Conservation (phyloP, 306 rosid species). For the Pyrus pyrifolia region DNA sequence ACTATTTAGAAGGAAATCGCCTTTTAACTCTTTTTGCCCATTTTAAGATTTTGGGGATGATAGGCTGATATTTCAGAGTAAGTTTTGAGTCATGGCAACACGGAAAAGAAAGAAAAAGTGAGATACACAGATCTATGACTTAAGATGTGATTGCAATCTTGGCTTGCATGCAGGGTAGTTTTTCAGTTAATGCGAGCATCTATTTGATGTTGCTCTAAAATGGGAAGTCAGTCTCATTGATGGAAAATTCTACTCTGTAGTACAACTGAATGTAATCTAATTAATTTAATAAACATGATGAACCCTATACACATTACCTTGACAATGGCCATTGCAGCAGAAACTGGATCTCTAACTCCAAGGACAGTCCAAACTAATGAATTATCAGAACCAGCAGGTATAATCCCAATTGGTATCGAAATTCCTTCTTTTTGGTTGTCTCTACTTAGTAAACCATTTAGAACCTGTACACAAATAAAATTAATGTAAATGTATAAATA, state of each 20-base stretch:
- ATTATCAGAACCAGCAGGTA: conserved; percentile 99
- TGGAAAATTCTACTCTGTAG: neutral
- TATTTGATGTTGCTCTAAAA: neutral
- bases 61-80: neutral
- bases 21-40: neutral
- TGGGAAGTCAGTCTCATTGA: neutral
- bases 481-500: neutral
- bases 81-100: no score
- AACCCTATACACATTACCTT: conserved; percentile 47
- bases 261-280: no score
- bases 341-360: conserved; percentile 92
- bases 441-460: conserved; percentile 89
- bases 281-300: neutral
- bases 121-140: neutral
- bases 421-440: conserved; percentile 98
- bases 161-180: neutral
- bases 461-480: conserved; percentile 59
- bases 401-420: conserved; percentile 96
- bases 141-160: neutral
- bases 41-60: neutral
- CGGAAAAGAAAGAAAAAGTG: neutral
- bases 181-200: neutral
- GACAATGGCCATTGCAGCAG: conserved; percentile 98
- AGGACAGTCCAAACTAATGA: conserved; percentile 99
- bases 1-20: neutral